Conservation (phyloP, 805 yeast species). For the Candida nemodendra region DNA sequence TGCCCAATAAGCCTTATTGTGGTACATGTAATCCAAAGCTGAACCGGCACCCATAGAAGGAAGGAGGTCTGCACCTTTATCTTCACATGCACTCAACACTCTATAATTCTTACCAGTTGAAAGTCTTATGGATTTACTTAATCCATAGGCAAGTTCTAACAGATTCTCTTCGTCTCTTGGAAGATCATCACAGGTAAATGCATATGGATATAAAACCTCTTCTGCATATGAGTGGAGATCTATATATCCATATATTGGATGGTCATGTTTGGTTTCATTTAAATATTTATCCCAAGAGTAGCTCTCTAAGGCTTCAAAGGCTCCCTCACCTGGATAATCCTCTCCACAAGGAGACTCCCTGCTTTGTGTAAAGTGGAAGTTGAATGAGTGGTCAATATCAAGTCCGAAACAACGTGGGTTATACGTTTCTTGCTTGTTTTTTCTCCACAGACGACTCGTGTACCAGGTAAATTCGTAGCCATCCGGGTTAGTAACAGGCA, state of each 20-base stretch:
- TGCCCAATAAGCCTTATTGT: slow-evolving; percentile 79
- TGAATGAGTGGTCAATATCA: slow-evolving; percentile 84
- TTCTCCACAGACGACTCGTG: slow-evolving; percentile 80
- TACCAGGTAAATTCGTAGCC: slow-evolving; percentile 87
- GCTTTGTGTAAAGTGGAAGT: slow-evolving; percentile 65
- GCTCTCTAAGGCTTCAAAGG: slow-evolving; percentile 67
- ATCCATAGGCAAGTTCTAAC: slow-evolving; percentile 77
- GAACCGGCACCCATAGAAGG: slow-evolving; percentile 81
- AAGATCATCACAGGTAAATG: slow-evolving; percentile 66
- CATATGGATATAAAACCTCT: slow-evolving; percentile 79
- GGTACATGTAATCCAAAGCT: slow-evolving; percentile 81
- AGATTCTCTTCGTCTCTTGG: slow-evolving; percentile 83
- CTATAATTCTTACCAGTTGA: slow-evolving; percentile 62
- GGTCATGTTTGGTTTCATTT: slow-evolving; percentile 48
- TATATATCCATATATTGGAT: slow-evolving; percentile 69
- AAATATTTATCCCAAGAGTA: slow-evolving; percentile 46
- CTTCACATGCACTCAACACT: slow-evolving; percentile 77
- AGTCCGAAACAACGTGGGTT: slow-evolving; percentile 72
- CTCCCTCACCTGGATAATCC: slow-evolving; percentile 72
- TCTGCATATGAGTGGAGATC: slow-evolving; percentile 87
- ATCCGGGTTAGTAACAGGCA: slow-evolving; percentile 89
- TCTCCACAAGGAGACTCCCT: slow-evolving; percentile 76
- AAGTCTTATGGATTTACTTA: slow-evolving; percentile 68
- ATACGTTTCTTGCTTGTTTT: slow-evolving; percentile 76
- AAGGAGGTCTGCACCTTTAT: slow-evolving; percentile 67